These are phyloP conservation scores for Haplosporangium sp. DNA, from an alignment of 371 early-diverging fungal species.

Conservation along the genomic window DNA sequence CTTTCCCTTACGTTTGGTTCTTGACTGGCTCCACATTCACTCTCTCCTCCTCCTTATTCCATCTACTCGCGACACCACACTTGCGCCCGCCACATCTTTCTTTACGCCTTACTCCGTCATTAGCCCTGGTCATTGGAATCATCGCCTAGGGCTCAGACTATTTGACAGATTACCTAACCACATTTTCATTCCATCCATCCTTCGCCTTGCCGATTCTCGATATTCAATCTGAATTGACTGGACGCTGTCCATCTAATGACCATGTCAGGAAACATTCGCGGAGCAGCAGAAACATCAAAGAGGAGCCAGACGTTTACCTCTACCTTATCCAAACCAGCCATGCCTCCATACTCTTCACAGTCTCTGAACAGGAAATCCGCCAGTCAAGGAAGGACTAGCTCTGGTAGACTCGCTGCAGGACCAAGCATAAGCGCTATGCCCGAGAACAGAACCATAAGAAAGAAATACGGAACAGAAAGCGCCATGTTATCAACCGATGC, in stretches of 20 bases:
- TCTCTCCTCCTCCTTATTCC: slow-evolving; percentile 1
- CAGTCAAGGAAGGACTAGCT: background rate
- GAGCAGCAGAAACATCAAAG: slow-evolving; percentile 18
- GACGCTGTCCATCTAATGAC: slow-evolving; percentile 15
- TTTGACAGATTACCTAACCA: background rate
- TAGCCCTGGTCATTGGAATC: too few species aligned
- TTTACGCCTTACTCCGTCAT: too few species aligned
- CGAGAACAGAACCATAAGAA: background rate
- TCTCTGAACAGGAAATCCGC: slow-evolving; percentile 7
- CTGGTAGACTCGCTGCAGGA: background rate
- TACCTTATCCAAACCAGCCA: slow-evolving; percentile 1
- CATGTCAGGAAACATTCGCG: slow-evolving; percentile 22
- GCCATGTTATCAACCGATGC: background rate
- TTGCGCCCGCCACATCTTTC: background rate
- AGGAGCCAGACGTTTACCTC: slow-evolving; percentile 12
- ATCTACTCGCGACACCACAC: background rate
- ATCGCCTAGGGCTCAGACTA: too few species aligned
- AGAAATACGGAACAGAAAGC: slow-evolving; percentile 6
- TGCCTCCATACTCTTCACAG: slow-evolving; percentile 2
- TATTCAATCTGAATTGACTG: background rate
- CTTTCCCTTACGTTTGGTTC: background rate
- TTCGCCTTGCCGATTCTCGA: background rate
- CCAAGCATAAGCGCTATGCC: slow-evolving; percentile 6
- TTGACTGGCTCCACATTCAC: background rate
- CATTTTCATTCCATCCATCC: background rate